Evolutionary conservation across 805 yeast genomes (phyloP).

Genomic region (Ascoidea tarda): DNA sequence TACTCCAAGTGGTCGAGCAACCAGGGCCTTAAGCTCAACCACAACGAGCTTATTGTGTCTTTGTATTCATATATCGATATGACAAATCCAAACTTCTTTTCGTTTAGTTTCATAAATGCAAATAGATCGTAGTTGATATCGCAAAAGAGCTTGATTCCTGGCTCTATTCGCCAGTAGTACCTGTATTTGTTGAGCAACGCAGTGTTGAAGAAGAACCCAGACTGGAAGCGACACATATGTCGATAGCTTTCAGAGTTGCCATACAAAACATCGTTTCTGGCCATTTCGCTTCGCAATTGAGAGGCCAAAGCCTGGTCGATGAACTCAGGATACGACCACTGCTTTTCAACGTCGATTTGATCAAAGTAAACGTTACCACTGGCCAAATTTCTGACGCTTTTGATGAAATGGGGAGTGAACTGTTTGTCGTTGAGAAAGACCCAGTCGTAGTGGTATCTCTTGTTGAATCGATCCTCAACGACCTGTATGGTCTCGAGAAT

Average conservation of each 20-base stretch:
- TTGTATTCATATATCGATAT: constrained; percentile 57
- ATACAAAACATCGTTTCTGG: constrained; percentile 42
- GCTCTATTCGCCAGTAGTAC: constrained; percentile 93
- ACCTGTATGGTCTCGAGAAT: constrained; percentile 39
- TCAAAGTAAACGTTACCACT: constrained; percentile 66
- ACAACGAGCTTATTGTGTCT: constrained; percentile 62
- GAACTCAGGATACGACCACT: constrained; percentile 80
- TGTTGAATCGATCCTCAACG: constrained; percentile 72
- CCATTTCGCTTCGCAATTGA: constrained; percentile 42
- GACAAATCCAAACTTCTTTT: constrained; percentile 64
- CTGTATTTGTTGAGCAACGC: constrained; percentile 51
- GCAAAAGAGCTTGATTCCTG: constrained; percentile 60
- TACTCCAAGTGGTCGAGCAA: constrained; percentile 41
- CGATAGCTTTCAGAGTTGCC: constrained; percentile 69
- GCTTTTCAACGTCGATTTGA: constrained; percentile 46
- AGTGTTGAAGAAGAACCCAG: constrained; percentile 74
- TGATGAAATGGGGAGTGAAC: constrained; percentile 59
- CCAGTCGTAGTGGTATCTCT: constrained; percentile 75
- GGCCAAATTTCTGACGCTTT: constrained; percentile 33
- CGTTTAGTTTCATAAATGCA: constrained; percentile 64
- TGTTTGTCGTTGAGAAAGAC: constrained; percentile 76
- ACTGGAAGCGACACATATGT: constrained; percentile 83
- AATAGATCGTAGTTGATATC: constrained; percentile 71
- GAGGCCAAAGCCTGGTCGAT: constrained; percentile 66
- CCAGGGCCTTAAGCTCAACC: constrained; percentile 61